These are phyloP conservation scores for Epichloe gansuensis DNA, from an alignment of 2,329 filamentous ascomycete species.

Conservation along the genomic window DNA sequence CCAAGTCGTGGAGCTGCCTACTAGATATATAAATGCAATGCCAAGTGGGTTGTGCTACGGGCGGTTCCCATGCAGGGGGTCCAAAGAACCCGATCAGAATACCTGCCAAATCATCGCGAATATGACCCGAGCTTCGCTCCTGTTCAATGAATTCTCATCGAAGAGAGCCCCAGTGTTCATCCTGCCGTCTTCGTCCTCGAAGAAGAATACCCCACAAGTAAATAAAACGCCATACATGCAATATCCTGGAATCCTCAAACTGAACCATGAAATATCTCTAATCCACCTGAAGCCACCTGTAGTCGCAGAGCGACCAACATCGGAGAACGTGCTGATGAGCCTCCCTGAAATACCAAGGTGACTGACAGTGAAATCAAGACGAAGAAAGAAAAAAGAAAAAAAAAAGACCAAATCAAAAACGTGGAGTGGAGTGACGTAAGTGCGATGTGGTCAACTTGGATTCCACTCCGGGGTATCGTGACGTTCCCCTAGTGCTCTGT, in stretches of 20 bases:
- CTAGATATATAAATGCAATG: neutral
- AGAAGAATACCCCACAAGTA: neutral
- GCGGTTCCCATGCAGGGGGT: constrained; percentile 1
- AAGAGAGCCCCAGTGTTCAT: neutral
- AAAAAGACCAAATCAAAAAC: neutral
- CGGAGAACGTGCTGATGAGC: neutral
- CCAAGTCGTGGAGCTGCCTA: neutral
- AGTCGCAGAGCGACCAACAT: neutral
- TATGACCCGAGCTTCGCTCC: neutral
- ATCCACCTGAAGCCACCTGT: neutral
- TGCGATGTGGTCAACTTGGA: constrained; percentile 17
- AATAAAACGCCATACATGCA: constrained; percentile 5
- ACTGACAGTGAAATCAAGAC: neutral
- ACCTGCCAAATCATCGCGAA: neutral
- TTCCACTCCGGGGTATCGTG: constrained; percentile 30
- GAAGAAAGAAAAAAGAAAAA: neutral
- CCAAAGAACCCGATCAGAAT: neutral
- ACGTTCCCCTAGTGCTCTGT: constrained; percentile 19
- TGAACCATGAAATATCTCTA: neutral
- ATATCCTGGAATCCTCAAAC: constrained; percentile 5
- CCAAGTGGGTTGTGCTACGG: constrained; percentile 6
- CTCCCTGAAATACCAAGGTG: neutral
- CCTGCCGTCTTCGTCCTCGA: neutral
- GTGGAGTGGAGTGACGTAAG: constrained; percentile 26
- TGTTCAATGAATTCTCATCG: neutral